These are phyloP conservation scores for Aspergillus mulundensis DNA, from an alignment of 495 filamentous ascomycete species.

Conservation along the genomic window DNA sequence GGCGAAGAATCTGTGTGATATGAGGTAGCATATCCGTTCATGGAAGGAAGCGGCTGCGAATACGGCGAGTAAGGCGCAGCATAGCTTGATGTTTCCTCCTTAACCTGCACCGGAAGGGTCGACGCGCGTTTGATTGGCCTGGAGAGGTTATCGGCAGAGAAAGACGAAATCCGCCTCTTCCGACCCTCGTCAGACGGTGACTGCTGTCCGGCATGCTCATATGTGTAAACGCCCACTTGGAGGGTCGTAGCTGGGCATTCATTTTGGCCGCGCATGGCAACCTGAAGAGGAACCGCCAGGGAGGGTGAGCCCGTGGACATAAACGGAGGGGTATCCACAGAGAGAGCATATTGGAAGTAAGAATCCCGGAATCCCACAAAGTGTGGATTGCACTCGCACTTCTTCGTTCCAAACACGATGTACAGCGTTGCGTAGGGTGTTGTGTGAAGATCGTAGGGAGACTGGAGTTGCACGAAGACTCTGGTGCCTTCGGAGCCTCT, in stretches of 20 bases:
- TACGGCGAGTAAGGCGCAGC: conserved; percentile 44
- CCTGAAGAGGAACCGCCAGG: conserved; percentile 65
- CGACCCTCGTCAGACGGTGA: conserved; percentile 33
- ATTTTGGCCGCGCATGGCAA: conserved; percentile 64
- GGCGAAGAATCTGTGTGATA: conserved; percentile 32
- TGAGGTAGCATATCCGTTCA: conserved; percentile 29
- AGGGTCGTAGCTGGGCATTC: conserved; percentile 58
- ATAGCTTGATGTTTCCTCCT: conserved; percentile 37
- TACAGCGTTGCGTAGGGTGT: conserved; percentile 54
- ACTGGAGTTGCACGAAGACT: conserved; percentile 68
- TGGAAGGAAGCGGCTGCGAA: conserved; percentile 35
- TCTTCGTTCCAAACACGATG: conserved; percentile 71
- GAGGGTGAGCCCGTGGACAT: conserved; percentile 61
- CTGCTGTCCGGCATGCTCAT: conserved; percentile 46
- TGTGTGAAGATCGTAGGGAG: conserved; percentile 64
- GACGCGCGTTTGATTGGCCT: conserved; percentile 44
- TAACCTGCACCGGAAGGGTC: conserved; percentile 37
- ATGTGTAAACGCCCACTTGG: conserved; percentile 75
- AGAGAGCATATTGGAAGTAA: conserved; percentile 65
- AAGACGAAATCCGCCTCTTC: conserved; percentile 53
- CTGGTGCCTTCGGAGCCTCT: conserved; percentile 64
- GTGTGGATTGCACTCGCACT: conserved; percentile 58
- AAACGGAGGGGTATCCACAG: conserved; percentile 68
- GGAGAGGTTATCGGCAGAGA: conserved; percentile 37
- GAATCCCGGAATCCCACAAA: conserved; percentile 57